A percentile compares a stretch with the other conserved stretches of the same genome.
These are phyloP conservation scores for Xylaria palmicola DNA, from an alignment of 495 filamentous ascomycete genomes.

Conservation along the genomic window DNA sequence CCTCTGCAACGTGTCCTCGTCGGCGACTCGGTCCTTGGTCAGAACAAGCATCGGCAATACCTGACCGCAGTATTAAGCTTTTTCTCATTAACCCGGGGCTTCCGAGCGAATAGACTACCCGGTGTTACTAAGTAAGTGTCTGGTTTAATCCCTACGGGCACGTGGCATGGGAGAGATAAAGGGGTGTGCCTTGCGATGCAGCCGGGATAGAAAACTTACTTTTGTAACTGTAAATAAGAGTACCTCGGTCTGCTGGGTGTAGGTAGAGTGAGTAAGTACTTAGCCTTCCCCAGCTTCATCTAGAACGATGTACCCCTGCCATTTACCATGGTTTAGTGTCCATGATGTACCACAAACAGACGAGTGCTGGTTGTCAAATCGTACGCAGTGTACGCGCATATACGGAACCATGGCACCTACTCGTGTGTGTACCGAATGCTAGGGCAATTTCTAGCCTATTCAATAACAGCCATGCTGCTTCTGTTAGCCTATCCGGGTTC, in stretches of 20 bases:
- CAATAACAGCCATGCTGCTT: not conserved
- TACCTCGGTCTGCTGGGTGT: too few species aligned
- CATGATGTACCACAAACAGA: not conserved
- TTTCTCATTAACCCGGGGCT: not conserved
- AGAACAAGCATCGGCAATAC: too few species aligned
- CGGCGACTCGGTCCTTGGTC: too few species aligned
- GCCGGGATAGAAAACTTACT: not conserved
- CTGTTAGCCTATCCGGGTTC: too few species aligned
- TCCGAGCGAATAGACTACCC: too few species aligned
- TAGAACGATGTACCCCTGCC: not conserved
- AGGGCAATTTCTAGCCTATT: not conserved
- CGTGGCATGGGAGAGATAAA: constrained; percentile 1
- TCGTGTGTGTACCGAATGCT: not conserved
- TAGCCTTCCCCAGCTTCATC: too few species aligned
- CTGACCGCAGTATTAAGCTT: not conserved
- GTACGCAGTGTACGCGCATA: too few species aligned
- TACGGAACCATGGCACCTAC: not conserved
- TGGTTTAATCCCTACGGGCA: constrained; percentile 5
- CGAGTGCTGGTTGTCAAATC: not conserved
- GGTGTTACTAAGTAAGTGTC: not conserved
- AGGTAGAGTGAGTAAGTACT: too few species aligned
- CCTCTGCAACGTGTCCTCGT: too few species aligned
- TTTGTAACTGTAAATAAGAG: too few species aligned
- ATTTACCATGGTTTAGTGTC: not conserved
- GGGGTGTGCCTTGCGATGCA: not conserved